Evolutionary conservation across 1,284 basidiomycete genomes (phyloP), one percentile per base, ranked within the genome.

Genomic region (Apiotrichum akiyoshidainum): DNA sequence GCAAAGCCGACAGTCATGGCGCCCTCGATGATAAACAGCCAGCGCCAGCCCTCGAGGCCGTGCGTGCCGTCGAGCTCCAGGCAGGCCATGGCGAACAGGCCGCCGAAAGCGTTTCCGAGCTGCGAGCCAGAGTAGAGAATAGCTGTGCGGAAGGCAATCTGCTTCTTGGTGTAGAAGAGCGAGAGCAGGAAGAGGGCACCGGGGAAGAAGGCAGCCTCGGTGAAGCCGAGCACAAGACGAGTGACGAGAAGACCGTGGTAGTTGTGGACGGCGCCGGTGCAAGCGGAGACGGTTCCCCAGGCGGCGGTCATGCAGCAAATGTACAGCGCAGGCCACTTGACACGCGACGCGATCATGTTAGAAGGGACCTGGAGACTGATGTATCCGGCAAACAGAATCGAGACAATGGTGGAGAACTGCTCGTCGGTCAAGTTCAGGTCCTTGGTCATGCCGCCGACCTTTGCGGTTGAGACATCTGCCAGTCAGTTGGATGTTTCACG

Each of bases 281-380:
- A 62, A 1, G 65, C 59, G 1, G 65, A 68, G 53, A 77, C 65
- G 2, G 45, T 50, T 5, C 77, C 77, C 77, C 77, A 78, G 12
- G 73, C 40, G 1, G 59, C 39, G 21, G 66, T 64, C 42, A 59
- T 60, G 17, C 39, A 2, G 40, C 65, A 68, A 42, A 72, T 68
- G 61, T 75, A 75, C 17, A 72, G 42, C 19, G 66, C 68, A 16
- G 73, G 73, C 57, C 66, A 60, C 21, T 56, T 19, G 48, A 72
- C 57, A 5, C 59, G 54, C 10, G 68, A 63, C 35, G 72, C 68
- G 39, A 75, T 42, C 39, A 71, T 68, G 54, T 77, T 75, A 54
- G 69, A 72, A 0, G 73, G 75, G 58, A 80, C 69, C 58, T 77
- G 76, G 52, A 76, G 55, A 9, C 61, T 58, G 45, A 72, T 68